Percentiles rank a stretch among this genome's conserved stretches.
Conservation (phyloP, 148 eudicot species). For the Euryodendron excelsum region DNA sequence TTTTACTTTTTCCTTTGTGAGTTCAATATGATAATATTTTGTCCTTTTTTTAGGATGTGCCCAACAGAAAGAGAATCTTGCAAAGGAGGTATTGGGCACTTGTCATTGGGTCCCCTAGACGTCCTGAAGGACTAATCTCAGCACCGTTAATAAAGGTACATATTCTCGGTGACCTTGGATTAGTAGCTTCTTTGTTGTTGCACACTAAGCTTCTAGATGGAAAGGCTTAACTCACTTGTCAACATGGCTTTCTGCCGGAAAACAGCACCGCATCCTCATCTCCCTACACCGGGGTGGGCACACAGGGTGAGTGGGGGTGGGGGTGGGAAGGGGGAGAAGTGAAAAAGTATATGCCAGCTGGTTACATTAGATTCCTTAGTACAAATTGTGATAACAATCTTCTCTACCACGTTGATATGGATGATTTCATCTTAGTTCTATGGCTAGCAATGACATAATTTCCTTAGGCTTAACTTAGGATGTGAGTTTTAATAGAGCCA, state of each 20-base stretch:
- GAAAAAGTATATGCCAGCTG: too few species aligned
- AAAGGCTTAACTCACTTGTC: not conserved
- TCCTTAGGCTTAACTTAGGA: not conserved
- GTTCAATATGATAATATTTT: not conserved
- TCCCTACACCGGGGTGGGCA: too few species aligned
- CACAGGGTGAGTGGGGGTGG: too few species aligned
- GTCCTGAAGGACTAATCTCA: constrained; percentile 57
- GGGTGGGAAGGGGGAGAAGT: too few species aligned
- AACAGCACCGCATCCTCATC: not conserved
- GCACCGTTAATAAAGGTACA: constrained; percentile 72
- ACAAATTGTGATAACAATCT: not conserved
- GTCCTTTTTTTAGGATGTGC: constrained; percentile 32
- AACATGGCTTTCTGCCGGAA: not conserved
- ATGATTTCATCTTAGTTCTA: not conserved
- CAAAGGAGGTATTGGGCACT: constrained; percentile 94
- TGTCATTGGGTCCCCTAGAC: constrained; percentile 82
- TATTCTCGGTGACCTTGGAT: not conserved
- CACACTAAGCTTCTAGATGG: not conserved
- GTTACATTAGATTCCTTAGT: not conserved
- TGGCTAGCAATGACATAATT: not conserved
- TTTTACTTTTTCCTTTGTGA: not conserved
- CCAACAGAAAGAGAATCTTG: constrained; percentile 41
- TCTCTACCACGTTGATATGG: not conserved
- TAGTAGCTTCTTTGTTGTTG: not conserved
- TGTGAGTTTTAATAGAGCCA: not conserved